Conservation (phyloP, 1,284 basidiomycete species). For the Apiotrichum akiyoshidainum region DNA sequence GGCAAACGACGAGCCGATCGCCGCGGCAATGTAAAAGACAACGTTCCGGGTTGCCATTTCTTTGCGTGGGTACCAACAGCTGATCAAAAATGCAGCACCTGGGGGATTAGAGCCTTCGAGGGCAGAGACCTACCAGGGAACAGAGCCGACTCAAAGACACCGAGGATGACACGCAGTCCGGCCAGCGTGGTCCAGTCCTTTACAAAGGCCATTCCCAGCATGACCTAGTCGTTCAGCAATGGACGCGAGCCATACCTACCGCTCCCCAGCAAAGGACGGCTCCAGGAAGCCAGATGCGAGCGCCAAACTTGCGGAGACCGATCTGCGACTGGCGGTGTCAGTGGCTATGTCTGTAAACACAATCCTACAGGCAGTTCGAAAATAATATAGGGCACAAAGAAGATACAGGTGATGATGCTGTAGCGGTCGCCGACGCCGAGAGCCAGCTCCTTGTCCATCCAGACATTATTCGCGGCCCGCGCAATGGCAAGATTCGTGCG, state of each 20-base stretch:
- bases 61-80: too few species aligned
- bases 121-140: too few species aligned
- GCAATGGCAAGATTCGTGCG: slow-evolving; percentile 27
- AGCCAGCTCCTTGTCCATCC: slow-evolving; percentile 32
- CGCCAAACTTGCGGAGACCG: slow-evolving; percentile 28
- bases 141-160: too few species aligned
- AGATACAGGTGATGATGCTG: slow-evolving; percentile 31
- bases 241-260: too few species aligned
- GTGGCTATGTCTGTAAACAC: too few species aligned
- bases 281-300: slow-evolving; percentile 15
- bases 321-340: slow-evolving; percentile 7
- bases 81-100: too few species aligned
- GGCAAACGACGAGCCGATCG: slow-evolving; percentile 16
- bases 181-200: slow-evolving; percentile 44
- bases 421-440: slow-evolving; percentile 35
- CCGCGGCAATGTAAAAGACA: slow-evolving; percentile 22
- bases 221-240: slow-evolving; percentile 24
- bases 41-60: background rate
- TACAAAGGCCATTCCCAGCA: slow-evolving; percentile 47
- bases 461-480: slow-evolving; percentile 12
- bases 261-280: slow-evolving; percentile 40
- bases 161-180: slow-evolving; percentile 47
- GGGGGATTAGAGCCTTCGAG: too few species aligned
- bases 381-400: background rate
- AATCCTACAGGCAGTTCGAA: too few species aligned